Evolutionary conservation across 2,329 filamentous ascomycete species (phyloP).

Genomic region (Neofusicoccum umdonicola): DNA sequence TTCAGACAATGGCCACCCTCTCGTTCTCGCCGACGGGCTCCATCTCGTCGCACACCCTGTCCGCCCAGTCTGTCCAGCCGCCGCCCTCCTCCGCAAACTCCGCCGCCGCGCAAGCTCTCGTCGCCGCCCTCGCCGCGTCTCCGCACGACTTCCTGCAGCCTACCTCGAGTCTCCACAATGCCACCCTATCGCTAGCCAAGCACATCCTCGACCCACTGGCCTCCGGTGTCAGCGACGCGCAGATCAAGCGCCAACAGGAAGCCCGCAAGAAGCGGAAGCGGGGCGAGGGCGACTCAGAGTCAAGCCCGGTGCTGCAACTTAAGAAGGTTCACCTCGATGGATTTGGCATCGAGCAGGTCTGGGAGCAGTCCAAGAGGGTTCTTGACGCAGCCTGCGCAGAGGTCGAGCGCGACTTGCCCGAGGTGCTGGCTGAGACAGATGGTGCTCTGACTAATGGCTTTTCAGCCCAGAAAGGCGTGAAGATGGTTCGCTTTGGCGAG

Average conservation of each 20-base stretch:
- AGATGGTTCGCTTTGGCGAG: conserved; percentile 38
- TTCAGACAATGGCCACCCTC: conserved; percentile 16
- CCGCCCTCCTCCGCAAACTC: conserved; percentile 29
- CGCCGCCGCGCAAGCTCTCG: conserved; percentile 43
- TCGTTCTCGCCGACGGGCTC: conserved; percentile 36
- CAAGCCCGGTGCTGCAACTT: conserved; percentile 63
- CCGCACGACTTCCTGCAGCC: conserved; percentile 79
- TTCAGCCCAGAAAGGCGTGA: conserved; percentile 26
- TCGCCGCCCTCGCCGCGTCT: conserved; percentile 59
- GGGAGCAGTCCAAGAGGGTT: conserved; percentile 87
- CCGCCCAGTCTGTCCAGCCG: conserved; percentile 34
- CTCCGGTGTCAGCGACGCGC: conserved; percentile 67
- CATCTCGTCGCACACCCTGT: conserved; percentile 41
- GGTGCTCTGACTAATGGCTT: conserved; percentile 21
- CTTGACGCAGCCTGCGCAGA: conserved; percentile 63
- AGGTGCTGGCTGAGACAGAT: conserved; percentile 37
- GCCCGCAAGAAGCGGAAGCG: conserved; percentile 75
- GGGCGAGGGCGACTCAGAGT: conserved; percentile 47
- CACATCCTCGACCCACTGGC: conserved; percentile 76
- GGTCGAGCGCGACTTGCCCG: conserved; percentile 49
- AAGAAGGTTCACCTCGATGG: conserved; percentile 83
- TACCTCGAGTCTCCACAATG: conserved; percentile 61
- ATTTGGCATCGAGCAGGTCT: conserved; percentile 84
- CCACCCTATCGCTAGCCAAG: conserved; percentile 75
- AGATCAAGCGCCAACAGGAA: conserved; percentile 66